These are phyloP conservation scores for Penicillium hordei DNA, from an alignment of 2,329 filamentous ascomycete species.

Conservation along the genomic window DNA sequence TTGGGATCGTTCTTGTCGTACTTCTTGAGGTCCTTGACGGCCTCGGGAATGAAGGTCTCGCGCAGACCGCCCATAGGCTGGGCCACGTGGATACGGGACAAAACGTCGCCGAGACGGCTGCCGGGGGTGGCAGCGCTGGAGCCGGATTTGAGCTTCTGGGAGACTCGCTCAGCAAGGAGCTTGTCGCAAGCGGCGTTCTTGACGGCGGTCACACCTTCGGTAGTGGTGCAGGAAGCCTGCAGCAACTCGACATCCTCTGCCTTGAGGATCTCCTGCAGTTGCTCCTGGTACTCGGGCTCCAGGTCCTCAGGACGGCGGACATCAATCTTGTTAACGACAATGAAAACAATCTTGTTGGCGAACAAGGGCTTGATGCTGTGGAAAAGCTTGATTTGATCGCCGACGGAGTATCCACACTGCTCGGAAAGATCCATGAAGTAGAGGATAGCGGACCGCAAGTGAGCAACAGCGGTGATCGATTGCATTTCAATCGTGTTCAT, in stretches of 20 bases:
- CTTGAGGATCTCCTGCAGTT: slow-evolving; percentile 78
- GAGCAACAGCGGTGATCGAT: slow-evolving; percentile 94
- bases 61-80: slow-evolving; percentile 80
- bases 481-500: slow-evolving; percentile 99
- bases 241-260: slow-evolving; percentile 88
- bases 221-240: slow-evolving; percentile 90
- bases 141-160: slow-evolving; percentile 89
- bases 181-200: slow-evolving; percentile 95
- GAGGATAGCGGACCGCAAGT: slow-evolving; percentile 88
- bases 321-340: slow-evolving; percentile 98
- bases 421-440: slow-evolving; percentile 99
- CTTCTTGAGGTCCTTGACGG: slow-evolving; percentile 75
- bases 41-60: slow-evolving; percentile 87
- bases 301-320: slow-evolving; percentile 84
- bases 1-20: slow-evolving; percentile 90
- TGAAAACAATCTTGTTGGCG: slow-evolving; percentile 93
- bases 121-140: slow-evolving; percentile 74
- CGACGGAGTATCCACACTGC: slow-evolving; percentile 92
- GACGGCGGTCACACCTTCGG: slow-evolving; percentile 89
- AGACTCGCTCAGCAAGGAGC: slow-evolving; percentile 86
- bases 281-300: slow-evolving; percentile 71
- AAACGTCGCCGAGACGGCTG: slow-evolving; percentile 81
- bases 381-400: slow-evolving; percentile 91
- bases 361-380: slow-evolving; percentile 96
- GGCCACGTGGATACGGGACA: slow-evolving; percentile 95